Evolutionary conservation across 106 monocot genomes (phyloP), one percentile per base, ranked within the genome.

Genomic region (Apostasia shenzhenica): DNA sequence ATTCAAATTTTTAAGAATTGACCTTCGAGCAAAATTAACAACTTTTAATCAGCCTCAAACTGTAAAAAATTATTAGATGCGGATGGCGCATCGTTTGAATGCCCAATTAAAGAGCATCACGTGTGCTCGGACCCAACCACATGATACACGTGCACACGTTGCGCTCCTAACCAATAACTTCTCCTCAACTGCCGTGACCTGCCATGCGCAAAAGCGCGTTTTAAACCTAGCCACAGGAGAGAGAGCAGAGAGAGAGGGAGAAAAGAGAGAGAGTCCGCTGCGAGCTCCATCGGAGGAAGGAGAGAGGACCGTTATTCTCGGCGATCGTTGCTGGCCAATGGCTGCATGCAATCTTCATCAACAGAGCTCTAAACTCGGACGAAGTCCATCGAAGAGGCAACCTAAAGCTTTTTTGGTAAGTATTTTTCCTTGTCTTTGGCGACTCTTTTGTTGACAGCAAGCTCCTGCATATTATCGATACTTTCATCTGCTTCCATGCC

Each of bases 371-470:
- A 26, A 26, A 26, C 8, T 2, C 44, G 46, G 46, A 46, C 45
- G 6, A 4, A 63, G 10, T 63, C 44, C n/a, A 0, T 63, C 63
- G 4, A 63, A 45, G 63, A 63, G 14, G 14, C 63, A 5, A 47
- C 46, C 46, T 39, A 46, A 47, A 47, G 7, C 45, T 63, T 63
- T 1, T 63, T 63, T 5, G 63, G 63, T 46, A 63, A 63, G 63
- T 47, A 45, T 14, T 14, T 46, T 45, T n/a, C 46, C 63, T 48
- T 48, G 3, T 37, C 65, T 65, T 48, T 14, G 5, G n/a, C n/a
- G 9, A 9, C 43, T 47, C 63, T n/a, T 6, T 46, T 63, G 9
- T 63, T 47, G n/a, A 50, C 50, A 0, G 50, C n/a, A n/a, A n/a
- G n/a, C n/a, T n/a, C n/a, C 8, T 50, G 26, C 26, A 26, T 26